Evolutionary conservation across 257 asterid species (phyloP).

Genomic region (Solanum ossicruentum): DNA sequence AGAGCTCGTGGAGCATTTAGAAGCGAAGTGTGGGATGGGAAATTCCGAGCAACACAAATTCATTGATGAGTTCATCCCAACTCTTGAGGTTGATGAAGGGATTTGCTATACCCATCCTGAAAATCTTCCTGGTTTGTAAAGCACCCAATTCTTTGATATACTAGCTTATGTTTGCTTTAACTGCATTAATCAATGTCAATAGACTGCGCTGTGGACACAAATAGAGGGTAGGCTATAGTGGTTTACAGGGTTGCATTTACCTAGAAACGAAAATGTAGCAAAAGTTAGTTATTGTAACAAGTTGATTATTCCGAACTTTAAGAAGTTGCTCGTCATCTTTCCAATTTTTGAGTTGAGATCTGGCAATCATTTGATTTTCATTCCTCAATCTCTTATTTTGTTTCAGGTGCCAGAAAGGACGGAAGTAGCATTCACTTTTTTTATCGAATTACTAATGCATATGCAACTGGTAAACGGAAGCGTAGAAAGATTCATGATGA

Average conservation of each 20-base stretch:
- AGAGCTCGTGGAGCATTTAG: conserved; percentile 69
- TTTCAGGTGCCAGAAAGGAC: conserved; percentile 69
- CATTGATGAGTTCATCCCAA: conserved; percentile 77
- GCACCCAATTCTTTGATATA: neutral
- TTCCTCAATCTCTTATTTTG: neutral
- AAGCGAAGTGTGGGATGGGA: conserved; percentile 61
- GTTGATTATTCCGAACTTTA: neutral
- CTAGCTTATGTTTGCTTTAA: neutral
- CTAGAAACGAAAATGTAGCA: neutral
- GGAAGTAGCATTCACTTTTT: conserved; percentile 84
- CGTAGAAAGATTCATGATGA: conserved; percentile 53
- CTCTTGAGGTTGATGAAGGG: conserved; percentile 62
- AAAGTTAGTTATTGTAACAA: neutral
- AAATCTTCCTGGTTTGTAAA: conserved; percentile 79
- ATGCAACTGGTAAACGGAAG: conserved; percentile 67
- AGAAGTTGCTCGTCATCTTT: neutral
- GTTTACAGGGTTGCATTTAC: neutral
- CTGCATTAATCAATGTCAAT: neutral
- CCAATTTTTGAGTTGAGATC: neutral
- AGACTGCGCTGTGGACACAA: neutral
- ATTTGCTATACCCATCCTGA: conserved; percentile 92
- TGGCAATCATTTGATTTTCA: neutral
- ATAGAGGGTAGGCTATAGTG: neutral
- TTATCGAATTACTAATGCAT: conserved; percentile 48
- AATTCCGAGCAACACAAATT: conserved; percentile 34